Conservation (phyloP, 225 moss, liverwort and hornwort genomes). For the Asterella californica region DNA sequence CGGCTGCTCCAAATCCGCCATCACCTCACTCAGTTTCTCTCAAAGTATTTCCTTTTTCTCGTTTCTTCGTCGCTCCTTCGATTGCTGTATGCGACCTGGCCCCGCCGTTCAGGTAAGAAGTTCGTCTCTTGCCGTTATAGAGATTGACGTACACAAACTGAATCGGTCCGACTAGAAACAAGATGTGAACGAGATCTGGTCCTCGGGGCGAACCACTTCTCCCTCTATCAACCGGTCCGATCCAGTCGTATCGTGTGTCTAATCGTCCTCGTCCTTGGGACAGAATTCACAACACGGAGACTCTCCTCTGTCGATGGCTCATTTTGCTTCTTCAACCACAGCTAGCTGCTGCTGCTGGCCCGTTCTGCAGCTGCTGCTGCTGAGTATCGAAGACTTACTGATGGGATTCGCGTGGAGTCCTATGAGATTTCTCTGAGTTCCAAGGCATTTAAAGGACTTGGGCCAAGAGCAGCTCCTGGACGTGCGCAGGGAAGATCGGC, state of each 20-base stretch:
- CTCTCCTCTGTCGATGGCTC: not conserved
- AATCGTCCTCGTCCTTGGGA: too few species aligned
- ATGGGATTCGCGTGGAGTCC: not conserved
- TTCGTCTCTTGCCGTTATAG: not conserved
- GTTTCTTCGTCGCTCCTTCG: not conserved
- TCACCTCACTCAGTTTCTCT: not conserved
- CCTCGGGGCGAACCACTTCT: not conserved
- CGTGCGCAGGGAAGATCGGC: too few species aligned
- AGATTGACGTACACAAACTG: not conserved
- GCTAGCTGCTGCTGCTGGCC: not conserved
- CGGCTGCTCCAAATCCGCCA: conserved; percentile 47
- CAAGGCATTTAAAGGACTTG: not conserved
- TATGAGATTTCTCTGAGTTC: not conserved
- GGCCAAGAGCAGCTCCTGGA: not conserved
- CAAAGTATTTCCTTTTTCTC: not conserved
- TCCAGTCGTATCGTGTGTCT: too few species aligned
- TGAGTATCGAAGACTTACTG: not conserved
- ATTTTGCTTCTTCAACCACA: not conserved
- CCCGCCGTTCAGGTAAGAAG: not conserved
- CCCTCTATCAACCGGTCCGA: not conserved
- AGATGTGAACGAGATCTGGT: not conserved
- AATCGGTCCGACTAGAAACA: too few species aligned
- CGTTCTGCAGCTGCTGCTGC: not conserved
- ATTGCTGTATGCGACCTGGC: not conserved
- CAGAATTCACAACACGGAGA: too few species aligned